These are phyloP conservation scores for Zygotorulaspora florentina DNA, from an alignment of 805 yeast genomes.

Conservation along the genomic window DNA sequence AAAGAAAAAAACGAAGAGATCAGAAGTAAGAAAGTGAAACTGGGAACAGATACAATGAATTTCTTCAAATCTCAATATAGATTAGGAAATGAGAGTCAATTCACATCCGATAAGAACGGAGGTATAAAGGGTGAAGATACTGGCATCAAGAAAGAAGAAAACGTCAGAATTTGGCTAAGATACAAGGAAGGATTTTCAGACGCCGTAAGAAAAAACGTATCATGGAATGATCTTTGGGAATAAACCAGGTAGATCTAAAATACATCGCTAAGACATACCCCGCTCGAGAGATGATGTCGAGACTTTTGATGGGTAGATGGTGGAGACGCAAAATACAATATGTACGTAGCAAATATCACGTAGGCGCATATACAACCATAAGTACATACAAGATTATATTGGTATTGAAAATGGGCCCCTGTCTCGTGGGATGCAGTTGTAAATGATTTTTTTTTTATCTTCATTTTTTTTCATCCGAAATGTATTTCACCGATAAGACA, in stretches of 20 bases:
- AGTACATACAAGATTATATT: too few relatives aligned
- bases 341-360: too few relatives aligned
- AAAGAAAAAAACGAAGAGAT: slow-evolving; percentile 20
- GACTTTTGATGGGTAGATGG: too few relatives aligned
- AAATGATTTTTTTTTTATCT: too few relatives aligned
- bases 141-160: slow-evolving; percentile 23
- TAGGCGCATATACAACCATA: too few relatives aligned
- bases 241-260: slow-evolving; percentile 1
- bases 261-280: too few relatives aligned
- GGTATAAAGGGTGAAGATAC: background rate
- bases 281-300: too few relatives aligned
- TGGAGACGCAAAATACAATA: too few relatives aligned
- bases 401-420: too few relatives aligned
- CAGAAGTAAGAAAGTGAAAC: slow-evolving; percentile 19
- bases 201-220: slow-evolving; percentile 80
- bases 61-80: slow-evolving; percentile 45
- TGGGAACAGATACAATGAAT: slow-evolving; percentile 30
- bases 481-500: background rate
- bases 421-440: too few relatives aligned
- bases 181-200: slow-evolving; percentile 88
- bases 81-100: slow-evolving; percentile 9
- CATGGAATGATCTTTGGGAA: slow-evolving; percentile 63
- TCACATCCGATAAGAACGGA: background rate
- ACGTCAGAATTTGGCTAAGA: slow-evolving; percentile 70
- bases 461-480: too few relatives aligned